Evolutionary conservation across 345 rosid genomes (phyloP).

Genomic region (Arabis hirsuta): DNA sequence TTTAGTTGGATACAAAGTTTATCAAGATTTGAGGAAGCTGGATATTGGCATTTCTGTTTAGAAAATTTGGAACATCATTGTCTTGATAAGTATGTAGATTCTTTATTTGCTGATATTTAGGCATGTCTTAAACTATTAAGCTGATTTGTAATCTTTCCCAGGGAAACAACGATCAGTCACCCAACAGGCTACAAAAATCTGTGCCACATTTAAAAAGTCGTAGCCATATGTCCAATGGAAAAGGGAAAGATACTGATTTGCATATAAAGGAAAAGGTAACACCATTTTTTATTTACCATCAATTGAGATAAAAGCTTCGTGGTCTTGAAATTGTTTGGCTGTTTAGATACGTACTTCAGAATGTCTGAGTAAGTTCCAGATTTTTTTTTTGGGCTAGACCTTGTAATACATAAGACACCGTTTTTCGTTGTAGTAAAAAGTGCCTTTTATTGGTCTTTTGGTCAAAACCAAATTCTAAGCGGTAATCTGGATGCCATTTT

Average conservation of each 20-base stretch:
- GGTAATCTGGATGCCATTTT: constrained; percentile 56
- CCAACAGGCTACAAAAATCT: constrained; percentile 57
- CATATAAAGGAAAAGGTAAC: constrained; percentile 75
- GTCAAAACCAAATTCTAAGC: constrained; percentile 1
- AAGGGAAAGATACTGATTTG: constrained; percentile 49
- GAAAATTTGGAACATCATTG: not conserved
- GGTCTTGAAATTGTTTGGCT: constrained; percentile 19
- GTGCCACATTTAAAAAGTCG: constrained; percentile 51
- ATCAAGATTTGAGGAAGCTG: constrained; percentile 1
- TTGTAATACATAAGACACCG: not conserved
- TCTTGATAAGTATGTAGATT: not conserved
- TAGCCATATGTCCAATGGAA: constrained; percentile 61
- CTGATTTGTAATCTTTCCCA: constrained; percentile 39
- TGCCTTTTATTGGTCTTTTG: constrained; percentile 6
- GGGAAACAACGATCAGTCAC: constrained; percentile 67
- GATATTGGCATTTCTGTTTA: not conserved
- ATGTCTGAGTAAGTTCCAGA: not conserved
- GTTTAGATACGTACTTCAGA: not conserved
- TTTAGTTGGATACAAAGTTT: constrained; percentile 13
- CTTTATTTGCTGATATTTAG: not conserved
- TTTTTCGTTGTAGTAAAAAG: not conserved
- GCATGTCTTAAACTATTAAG: not conserved
- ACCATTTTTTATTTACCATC: constrained; percentile 2
- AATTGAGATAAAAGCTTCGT: not conserved
- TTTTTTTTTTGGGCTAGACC: not conserved